Base-by-base conservation (phyloP, 257 asterid species). In the Nicotiana benthamiana region DNA sequence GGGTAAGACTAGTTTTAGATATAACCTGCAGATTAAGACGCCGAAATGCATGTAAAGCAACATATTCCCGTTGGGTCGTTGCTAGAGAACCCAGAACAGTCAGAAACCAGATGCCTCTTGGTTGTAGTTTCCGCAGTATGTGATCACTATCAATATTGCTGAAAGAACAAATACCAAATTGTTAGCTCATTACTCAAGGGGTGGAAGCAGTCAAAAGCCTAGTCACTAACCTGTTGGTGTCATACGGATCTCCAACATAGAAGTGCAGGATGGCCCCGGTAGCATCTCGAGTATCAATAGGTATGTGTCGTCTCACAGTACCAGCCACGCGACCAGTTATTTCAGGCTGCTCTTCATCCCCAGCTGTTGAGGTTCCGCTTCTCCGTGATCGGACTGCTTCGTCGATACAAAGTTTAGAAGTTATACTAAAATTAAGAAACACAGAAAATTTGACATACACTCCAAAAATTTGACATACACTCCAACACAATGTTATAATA, bases 31-130 rank as follows among this genome's bases (percentile, higher is more conserved):
- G 32, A 84, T 90, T 91, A 80, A 95, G 99, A 82, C 97, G 99
- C 26, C 97, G 98, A 82, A 95, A 95, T 67, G 98, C 98, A 86
- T 95, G 98, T 82, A 95, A 86, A 54, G 97, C 99, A 52, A 95
- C 86, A 76, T 95, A 95, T 85, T 93, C 99, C 57, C 99, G 90
- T 83, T 93, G 98, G 48, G 97, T 95, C 87, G 99, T 92, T 40
- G 99, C 99, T 75, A 92, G 92, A 82, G 99, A 89, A 53, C 99
- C 98, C 72, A 95, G 95, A 83, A 86, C 89, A 53, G 97, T 93
- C 78, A 95, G 87, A 90, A 89, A 90, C 99, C 99, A 95, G 80
- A 89, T 76, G 74, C 92, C 92, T 86, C 97, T 93, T 59, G 95
- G 96, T 27, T 91, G 97, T 82, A 95, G 96, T 91, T 92, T 95